Evolutionary conservation across 2,329 filamentous ascomycete species (phyloP).

Genomic region (Rosellinia necatrix): DNA sequence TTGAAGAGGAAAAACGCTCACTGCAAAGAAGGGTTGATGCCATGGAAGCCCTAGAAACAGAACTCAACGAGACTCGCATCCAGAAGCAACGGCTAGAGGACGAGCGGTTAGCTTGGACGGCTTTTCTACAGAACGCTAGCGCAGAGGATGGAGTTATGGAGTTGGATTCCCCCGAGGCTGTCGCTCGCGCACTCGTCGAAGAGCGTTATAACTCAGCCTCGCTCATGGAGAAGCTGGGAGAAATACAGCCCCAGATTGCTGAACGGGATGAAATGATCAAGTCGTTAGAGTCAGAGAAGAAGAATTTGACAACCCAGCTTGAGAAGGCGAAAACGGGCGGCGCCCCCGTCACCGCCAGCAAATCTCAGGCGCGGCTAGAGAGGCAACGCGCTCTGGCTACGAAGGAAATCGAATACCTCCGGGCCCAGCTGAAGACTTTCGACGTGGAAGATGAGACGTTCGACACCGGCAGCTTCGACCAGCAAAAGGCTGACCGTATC

Average conservation of each 20-base stretch:
- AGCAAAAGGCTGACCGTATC: constrained; percentile 73
- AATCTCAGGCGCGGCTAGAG: constrained; percentile 76
- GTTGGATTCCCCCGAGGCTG: constrained; percentile 85
- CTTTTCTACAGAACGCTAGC: constrained; percentile 75
- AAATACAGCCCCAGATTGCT: constrained; percentile 75
- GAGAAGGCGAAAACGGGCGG: constrained; percentile 67
- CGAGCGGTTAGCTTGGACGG: constrained; percentile 83
- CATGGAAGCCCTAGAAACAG: constrained; percentile 73
- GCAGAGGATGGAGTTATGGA: constrained; percentile 65
- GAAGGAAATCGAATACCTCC: constrained; percentile 93
- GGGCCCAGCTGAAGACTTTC: constrained; percentile 86
- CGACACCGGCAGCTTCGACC: constrained; percentile 78
- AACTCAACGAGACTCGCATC: constrained; percentile 78
- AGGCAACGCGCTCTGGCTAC: constrained; percentile 82
- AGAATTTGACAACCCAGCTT: constrained; percentile 67
- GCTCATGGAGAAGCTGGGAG: constrained; percentile 79
- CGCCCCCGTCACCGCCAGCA: constrained; percentile 59
- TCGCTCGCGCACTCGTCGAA: constrained; percentile 82
- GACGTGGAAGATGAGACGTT: constrained; percentile 88
- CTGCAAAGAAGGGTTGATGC: constrained; percentile 78
- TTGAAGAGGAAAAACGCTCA: constrained; percentile 91
- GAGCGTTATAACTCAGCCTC: constrained; percentile 80
- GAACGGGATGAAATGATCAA: constrained; percentile 79
- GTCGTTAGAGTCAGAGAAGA: constrained; percentile 71
- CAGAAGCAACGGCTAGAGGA: constrained; percentile 88